A percentile compares a stretch with the other conserved stretches of the same genome.
These are phyloP conservation scores for Oxalis stricta DNA, from an alignment of 441 rosid genomes.

Conservation along the genomic window DNA sequence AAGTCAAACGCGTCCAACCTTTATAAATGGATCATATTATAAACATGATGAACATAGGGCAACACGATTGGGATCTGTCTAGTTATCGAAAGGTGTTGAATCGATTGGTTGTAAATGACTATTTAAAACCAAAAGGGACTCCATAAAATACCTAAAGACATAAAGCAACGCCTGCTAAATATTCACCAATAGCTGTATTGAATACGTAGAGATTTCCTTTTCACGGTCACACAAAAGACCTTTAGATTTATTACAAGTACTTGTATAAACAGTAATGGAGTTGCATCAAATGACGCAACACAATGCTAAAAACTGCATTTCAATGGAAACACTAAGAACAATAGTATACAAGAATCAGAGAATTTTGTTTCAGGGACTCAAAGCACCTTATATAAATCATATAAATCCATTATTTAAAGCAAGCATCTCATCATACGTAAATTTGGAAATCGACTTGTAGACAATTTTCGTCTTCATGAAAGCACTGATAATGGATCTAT, in stretches of 20 bases:
- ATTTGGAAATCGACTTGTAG: neutral
- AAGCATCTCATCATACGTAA: neutral
- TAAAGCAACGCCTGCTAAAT: neutral
- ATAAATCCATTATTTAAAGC: neutral
- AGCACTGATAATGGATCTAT: neutral
- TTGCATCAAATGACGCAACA: neutral
- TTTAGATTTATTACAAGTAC: neutral
- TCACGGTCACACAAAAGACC: neutral
- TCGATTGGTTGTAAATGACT: neutral
- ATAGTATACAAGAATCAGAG: neutral
- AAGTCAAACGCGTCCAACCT: neutral
- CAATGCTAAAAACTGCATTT: neutral
- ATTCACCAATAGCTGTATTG: neutral
- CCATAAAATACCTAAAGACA: no score
- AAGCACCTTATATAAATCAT: neutral
- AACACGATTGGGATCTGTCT: neutral
- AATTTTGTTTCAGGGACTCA: neutral
- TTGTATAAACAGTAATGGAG: neutral
- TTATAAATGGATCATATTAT: neutral
- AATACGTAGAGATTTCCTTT: neutral
- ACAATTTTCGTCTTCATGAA: neutral
- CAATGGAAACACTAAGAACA: neutral
- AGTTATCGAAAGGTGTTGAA: neutral
- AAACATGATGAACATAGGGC: no score
- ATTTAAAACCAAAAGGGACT: neutral